A percentile compares a stretch with the other conserved stretches of the same genome.
Conservation (phyloP, 495 filamentous ascomycete genomes). For the Aspergillus funiculosus region DNA sequence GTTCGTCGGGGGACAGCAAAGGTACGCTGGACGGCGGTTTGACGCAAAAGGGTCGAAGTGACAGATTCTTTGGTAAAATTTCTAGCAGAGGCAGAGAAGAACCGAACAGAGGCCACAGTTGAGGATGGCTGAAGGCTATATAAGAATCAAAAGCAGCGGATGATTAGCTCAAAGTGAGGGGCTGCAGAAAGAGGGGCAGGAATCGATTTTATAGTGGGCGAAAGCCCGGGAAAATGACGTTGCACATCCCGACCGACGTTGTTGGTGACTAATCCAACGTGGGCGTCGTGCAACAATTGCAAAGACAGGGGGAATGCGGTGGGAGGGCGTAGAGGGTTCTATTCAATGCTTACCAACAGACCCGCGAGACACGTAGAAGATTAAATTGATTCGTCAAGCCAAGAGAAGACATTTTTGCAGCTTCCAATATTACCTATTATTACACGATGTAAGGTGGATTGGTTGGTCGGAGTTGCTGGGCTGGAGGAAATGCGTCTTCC, state of each 20-base stretch:
- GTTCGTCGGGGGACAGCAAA: slow-evolving; percentile 26
- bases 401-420: slow-evolving; percentile 13
- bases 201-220: slow-evolving; percentile 17
- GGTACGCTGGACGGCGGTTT: slow-evolving; percentile 24
- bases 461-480: slow-evolving; percentile 5
- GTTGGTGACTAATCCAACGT: slow-evolving; percentile 13
- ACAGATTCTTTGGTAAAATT: slow-evolving; percentile 4
- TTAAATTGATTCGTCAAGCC: slow-evolving; percentile 19
- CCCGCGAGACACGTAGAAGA: slow-evolving; percentile 12
- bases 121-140: slow-evolving; percentile 22
- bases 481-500: background rate
- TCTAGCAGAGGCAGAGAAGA: slow-evolving; percentile 11
- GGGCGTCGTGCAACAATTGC: too few species aligned
- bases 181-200: slow-evolving; percentile 22
- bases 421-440: slow-evolving; percentile 1
- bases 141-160: slow-evolving; percentile 6
- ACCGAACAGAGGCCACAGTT: slow-evolving; percentile 15
- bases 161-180: slow-evolving; percentile 23
- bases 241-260: background rate
- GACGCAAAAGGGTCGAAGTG: slow-evolving; percentile 11
- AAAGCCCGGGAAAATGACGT: slow-evolving; percentile 18
- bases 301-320: background rate
- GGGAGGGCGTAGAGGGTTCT: slow-evolving; percentile 1
- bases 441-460: slow-evolving; percentile 7
- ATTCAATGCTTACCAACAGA: slow-evolving; percentile 19